Conservation (phyloP, 73 alveolate genomes). For the Paramecium sonneborni region DNA sequence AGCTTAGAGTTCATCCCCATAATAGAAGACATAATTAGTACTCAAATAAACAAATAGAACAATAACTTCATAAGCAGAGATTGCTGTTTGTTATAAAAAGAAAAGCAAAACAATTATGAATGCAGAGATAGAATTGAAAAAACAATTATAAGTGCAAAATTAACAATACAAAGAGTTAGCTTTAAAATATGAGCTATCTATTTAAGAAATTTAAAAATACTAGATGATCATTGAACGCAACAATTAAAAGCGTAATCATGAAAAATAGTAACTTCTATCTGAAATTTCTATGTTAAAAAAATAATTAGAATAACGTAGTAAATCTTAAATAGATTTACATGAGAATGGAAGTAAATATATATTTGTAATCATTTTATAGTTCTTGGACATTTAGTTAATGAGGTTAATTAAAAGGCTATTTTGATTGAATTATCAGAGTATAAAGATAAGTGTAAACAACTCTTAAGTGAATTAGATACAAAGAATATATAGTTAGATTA, state of each 20-base stretch:
- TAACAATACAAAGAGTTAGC: slow-evolving; percentile 6
- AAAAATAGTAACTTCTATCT: background rate
- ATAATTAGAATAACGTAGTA: slow-evolving; percentile 25
- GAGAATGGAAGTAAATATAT: background rate
- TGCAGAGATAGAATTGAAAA: background rate
- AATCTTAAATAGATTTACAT: slow-evolving; percentile 39
- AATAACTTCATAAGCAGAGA: slow-evolving; percentile 1
- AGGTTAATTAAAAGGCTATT: background rate
- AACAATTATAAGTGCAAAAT: background rate
- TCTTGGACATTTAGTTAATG: slow-evolving; percentile 41
- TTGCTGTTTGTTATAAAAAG: background rate
- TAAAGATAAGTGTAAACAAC: slow-evolving; percentile 19
- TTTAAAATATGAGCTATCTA: slow-evolving; percentile 25
- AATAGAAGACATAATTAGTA: slow-evolving; percentile 3
- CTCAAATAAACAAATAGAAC: slow-evolving; percentile 4
- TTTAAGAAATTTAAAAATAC: slow-evolving; percentile 28
- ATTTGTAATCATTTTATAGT: background rate
- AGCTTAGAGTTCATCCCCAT: slow-evolving; percentile 26
- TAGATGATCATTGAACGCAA: slow-evolving; percentile 5
- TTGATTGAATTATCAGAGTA: slow-evolving; percentile 7
- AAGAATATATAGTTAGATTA: slow-evolving; percentile 45
- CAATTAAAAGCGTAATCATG: slow-evolving; percentile 44
- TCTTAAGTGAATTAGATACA: background rate
- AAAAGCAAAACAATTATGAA: background rate
- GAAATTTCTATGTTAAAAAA: slow-evolving; percentile 8